Conservation (phyloP, 345 rosid genomes). For the Citrus maxima region DNA sequence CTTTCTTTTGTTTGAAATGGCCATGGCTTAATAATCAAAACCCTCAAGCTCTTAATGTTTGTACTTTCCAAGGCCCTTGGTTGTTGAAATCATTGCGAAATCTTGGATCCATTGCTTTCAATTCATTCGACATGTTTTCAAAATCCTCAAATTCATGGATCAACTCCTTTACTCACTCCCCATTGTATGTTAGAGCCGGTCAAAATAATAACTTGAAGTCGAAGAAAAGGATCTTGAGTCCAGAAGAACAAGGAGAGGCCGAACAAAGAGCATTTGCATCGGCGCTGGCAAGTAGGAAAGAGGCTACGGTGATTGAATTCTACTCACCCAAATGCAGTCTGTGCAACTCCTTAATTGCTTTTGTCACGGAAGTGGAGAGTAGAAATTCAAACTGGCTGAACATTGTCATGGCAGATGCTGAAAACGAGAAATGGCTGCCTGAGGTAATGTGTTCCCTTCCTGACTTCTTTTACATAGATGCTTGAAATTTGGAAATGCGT, state of each 20-base stretch:
- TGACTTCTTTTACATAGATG: neutral
- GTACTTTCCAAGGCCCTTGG: constrained; percentile 69
- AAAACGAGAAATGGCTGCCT: constrained; percentile 91
- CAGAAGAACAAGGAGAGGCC: constrained; percentile 80
- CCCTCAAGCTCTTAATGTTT: constrained; percentile 33
- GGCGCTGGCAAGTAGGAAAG: constrained; percentile 74
- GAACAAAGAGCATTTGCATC: constrained; percentile 84
- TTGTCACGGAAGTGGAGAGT: constrained; percentile 64
- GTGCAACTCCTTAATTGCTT: constrained; percentile 68
- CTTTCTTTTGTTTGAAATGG: constrained; percentile 72
- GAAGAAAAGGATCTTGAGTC: constrained; percentile 35
- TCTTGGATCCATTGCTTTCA: constrained; percentile 56
- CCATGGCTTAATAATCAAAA: constrained; percentile 59
- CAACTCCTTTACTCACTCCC: constrained; percentile 24
- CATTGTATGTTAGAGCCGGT: constrained; percentile 13
- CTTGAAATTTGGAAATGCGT: neutral
- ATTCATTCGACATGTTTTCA: constrained; percentile 38
- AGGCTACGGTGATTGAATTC: constrained; percentile 80
- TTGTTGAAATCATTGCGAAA: constrained; percentile 66
- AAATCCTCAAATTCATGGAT: constrained; percentile 32
- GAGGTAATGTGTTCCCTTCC: constrained; percentile 47
- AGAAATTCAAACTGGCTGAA: constrained; percentile 76
- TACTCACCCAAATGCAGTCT: constrained; percentile 90
- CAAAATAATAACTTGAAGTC: constrained; percentile 24
- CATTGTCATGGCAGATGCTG: constrained; percentile 89